Evolutionary conservation across 164 flowering plant genomes (phyloP).

Genomic region (Aristolochia contorta): DNA sequence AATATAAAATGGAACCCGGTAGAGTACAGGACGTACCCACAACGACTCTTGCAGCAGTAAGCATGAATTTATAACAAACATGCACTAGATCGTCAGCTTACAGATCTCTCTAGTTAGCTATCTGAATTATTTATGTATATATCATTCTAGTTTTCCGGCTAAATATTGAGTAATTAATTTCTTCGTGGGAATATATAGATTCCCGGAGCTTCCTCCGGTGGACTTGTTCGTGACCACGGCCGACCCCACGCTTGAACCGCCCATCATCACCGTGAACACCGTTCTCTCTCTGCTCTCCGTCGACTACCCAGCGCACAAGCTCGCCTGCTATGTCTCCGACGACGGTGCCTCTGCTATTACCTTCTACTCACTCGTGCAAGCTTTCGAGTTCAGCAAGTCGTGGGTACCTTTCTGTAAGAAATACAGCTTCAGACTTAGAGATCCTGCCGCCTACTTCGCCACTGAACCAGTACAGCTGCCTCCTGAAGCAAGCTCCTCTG

Average conservation of each 20-base stretch:
- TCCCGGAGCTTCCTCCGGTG: constrained; percentile 43
- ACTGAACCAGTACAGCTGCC: not conserved
- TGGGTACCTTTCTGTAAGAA: constrained; percentile 74
- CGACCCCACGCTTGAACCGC: constrained; percentile 50
- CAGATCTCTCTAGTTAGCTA: too few relatives aligned
- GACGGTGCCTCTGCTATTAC: constrained; percentile 54
- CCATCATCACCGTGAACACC: constrained; percentile 50
- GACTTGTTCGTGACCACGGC: constrained; percentile 74
- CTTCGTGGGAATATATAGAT: not conserved
- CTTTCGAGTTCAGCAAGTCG: constrained; percentile 36
- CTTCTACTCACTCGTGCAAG: constrained; percentile 40
- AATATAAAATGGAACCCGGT: constrained; percentile 35
- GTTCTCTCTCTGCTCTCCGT: constrained; percentile 53
- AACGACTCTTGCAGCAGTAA: constrained; percentile 32
- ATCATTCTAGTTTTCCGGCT: too few relatives aligned
- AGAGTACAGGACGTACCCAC: constrained; percentile 28
- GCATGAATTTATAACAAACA: too few relatives aligned
- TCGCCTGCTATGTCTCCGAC: constrained; percentile 63
- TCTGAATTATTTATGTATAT: too few relatives aligned
- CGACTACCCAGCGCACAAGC: constrained; percentile 57
- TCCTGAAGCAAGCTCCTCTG: not conserved
- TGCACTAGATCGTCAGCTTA: too few relatives aligned
- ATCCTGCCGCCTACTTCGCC: constrained; percentile 47
- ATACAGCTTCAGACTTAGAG: constrained; percentile 34
- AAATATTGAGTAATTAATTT: not conserved